These are phyloP conservation scores for Wickerhamomyces mucosus DNA, from an alignment of 805 yeast species.

Conservation along the genomic window DNA sequence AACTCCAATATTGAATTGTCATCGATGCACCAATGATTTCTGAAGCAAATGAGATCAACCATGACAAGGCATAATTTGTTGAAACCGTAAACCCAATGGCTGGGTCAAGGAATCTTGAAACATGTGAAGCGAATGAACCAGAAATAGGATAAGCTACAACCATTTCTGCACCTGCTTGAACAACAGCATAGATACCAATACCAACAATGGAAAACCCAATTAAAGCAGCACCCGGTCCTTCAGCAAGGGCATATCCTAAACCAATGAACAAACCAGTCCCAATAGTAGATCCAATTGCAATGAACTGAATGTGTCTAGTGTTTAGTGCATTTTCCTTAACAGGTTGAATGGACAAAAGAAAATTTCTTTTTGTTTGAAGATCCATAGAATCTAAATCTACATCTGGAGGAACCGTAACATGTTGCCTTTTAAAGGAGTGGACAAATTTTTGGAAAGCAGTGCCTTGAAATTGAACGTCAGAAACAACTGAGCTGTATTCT, in stretches of 20 bases:
- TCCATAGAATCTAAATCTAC: conserved; percentile 14
- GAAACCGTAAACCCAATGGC: conserved; percentile 47
- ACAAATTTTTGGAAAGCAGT: background rate
- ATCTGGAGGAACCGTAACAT: conserved; percentile 10
- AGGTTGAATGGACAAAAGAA: conserved; percentile 27
- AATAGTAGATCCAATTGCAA: conserved; percentile 63
- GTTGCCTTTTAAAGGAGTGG: conserved; percentile 18
- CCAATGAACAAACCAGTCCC: conserved; percentile 69
- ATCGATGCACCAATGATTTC: conserved; percentile 54
- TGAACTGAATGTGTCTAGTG: conserved; percentile 53
- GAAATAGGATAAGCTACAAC: conserved; percentile 42
- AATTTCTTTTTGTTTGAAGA: conserved; percentile 16
- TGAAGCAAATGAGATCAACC: conserved; percentile 47
- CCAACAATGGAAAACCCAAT: conserved; percentile 49
- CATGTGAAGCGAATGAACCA: conserved; percentile 43
- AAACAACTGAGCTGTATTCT: too few relatives aligned
- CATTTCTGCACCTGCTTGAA: conserved; percentile 51
- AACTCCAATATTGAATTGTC: conserved; percentile 48
- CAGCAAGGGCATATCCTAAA: conserved; percentile 44
- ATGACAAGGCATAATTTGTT: conserved; percentile 44
- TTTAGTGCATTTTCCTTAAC: conserved; percentile 28
- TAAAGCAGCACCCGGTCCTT: conserved; percentile 60
- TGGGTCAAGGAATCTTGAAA: conserved; percentile 45
- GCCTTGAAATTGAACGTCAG: background rate
- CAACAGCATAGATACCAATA: conserved; percentile 47